phyloP scores from a whole-genome alignment of 345 rosid genomes.

The Eucalyptus caleyi region DNA sequence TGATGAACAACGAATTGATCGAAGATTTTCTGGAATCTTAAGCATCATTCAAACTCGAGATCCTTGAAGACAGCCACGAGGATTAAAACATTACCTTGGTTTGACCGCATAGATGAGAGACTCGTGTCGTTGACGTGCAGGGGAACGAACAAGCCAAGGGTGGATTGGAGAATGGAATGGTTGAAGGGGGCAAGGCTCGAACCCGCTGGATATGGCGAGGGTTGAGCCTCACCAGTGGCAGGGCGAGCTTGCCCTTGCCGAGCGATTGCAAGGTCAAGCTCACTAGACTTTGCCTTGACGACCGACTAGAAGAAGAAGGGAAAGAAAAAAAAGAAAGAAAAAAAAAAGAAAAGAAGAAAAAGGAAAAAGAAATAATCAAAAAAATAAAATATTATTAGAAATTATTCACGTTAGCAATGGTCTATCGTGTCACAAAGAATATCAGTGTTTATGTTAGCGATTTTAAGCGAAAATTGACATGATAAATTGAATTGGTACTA shows the following conservation, averaged over 20 bases:
- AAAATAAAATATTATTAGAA: too few relatives aligned
- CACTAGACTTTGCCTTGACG: fast-evolving
- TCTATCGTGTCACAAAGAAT: too few relatives aligned
- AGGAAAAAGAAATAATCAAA: too few relatives aligned
- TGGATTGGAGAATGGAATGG: not conserved
- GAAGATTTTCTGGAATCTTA: not conserved
- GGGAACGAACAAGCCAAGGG: not conserved
- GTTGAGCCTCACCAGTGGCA: too few relatives aligned
- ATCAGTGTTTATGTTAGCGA: too few relatives aligned
- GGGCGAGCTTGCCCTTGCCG: fast-evolving
- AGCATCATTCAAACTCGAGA: not conserved
- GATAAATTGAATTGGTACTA: too few relatives aligned
- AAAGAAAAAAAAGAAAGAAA: too few relatives aligned
- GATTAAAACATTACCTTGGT: not conserved
- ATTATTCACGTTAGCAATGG: not conserved
- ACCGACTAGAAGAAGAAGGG: fast-evolving
- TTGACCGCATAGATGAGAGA: not conserved
- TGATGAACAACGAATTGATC: not conserved
- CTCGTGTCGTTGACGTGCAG: not conserved
- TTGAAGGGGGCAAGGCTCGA: not conserved
- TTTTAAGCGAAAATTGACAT: too few relatives aligned
- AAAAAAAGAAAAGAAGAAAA: too few relatives aligned
- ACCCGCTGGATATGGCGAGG: not conserved
- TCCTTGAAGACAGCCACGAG: not conserved
- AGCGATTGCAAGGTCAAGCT: not conserved